Percentiles rank a stretch among this genome's conserved stretches.
Evolutionary conservation across 257 asterid species (phyloP).

Genomic region (Schizonepeta tenuifolia): DNA sequence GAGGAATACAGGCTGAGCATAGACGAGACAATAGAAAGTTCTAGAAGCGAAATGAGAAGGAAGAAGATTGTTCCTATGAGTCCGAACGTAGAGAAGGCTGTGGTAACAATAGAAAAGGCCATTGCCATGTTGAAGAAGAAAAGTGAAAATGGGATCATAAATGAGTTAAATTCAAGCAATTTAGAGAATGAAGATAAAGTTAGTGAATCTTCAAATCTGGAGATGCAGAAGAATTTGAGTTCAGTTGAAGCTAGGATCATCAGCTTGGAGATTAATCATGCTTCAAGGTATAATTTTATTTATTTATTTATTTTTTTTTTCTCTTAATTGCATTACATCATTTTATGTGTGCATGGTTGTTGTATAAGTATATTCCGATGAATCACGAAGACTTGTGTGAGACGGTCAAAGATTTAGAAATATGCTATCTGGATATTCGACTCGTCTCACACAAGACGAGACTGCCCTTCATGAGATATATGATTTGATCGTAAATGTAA

Average conservation of each 20-base stretch:
- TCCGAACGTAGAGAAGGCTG: slow-evolving; percentile 49
- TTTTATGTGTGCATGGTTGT: not conserved
- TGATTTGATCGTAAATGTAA: not conserved
- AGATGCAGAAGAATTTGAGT: slow-evolving; percentile 18
- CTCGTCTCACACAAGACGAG: too few relatives aligned
- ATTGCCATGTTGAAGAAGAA: slow-evolving; percentile 48
- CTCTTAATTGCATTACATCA: not conserved
- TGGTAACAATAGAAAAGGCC: slow-evolving; percentile 59
- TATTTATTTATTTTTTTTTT: not conserved
- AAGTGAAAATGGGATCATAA: not conserved
- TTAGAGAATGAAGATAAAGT: slow-evolving; percentile 31
- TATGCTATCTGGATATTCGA: too few relatives aligned
- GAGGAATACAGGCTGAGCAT: not conserved
- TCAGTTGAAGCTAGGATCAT: not conserved
- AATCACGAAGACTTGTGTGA: too few relatives aligned
- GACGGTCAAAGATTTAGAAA: too few relatives aligned
- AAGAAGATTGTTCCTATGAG: slow-evolving; percentile 30
- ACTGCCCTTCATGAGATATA: too few relatives aligned
- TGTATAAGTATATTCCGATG: too few relatives aligned
- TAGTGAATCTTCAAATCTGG: slow-evolving; percentile 27
- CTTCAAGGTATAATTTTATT: slow-evolving; percentile 62
- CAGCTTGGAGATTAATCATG: slow-evolving; percentile 28
- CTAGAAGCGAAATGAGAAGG: not conserved
- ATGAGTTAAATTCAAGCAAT: not conserved
- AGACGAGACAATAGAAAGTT: not conserved